Evolutionary conservation across 2,329 filamentous ascomycete genomes (phyloP), one percentile per base, ranked within the genome.

Genomic region (Chaetomiaceae sp.): DNA sequence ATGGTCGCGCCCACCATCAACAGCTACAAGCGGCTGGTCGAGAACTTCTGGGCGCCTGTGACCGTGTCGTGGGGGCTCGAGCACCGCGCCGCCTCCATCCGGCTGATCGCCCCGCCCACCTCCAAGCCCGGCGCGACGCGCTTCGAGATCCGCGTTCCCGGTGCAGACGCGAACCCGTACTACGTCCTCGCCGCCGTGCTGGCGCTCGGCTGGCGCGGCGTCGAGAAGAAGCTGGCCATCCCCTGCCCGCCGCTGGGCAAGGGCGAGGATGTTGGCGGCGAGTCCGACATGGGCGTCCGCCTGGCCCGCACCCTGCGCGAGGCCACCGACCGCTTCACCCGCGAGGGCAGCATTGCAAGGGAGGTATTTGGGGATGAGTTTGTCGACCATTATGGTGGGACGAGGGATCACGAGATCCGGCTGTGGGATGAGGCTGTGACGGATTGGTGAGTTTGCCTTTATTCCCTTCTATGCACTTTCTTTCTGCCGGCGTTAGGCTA

Each of bases 31-130:
- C 84, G 93, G 3, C 77, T 98, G 0, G 93, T 98, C 2, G 93
- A 98, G 72, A 97, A 97, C 69, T 97, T 96, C 69, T 98, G 93
- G 93, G 93, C 93, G 0, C 93, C 93, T 0, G 93, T 98, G 6
- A 96, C 91, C 0, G 93, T 97, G 0, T 95, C 88, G 0, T 98
- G 93, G 93, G 93, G 93, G 1, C 71, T 96, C 5, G 93, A 97
- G 67, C 91, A 98, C 65, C 87, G 93, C 51, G 90, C 89, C 5
- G 91, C 93, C 0, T 94, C 87, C 0, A 85, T 98, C 55, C 80
- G 93, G 15, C 68, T 98, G 27, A 96, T 98, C 56, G 81, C 88
- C 0, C 91, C 91, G 11, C 91, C 93, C 0, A 93, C 87, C 0
- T 78, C 85, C 27, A 91, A 88, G 55, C 74, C 88, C 0, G 88